These are phyloP conservation scores for Echeveria elegans DNA, from an alignment of 164 flowering plant genomes.

Conservation along the genomic window DNA sequence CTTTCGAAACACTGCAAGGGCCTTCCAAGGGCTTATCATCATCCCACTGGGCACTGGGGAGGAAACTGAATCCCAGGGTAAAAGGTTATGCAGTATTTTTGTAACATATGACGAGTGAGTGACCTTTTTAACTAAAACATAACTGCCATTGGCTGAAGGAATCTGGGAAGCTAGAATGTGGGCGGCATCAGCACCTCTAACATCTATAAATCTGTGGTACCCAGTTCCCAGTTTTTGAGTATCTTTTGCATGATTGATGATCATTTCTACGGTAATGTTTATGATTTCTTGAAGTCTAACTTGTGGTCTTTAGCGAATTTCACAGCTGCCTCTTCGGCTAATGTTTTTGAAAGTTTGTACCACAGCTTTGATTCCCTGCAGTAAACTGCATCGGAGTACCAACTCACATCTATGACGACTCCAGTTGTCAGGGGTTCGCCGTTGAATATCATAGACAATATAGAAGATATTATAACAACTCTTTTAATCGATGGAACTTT, in stretches of 20 bases:
- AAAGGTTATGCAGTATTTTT: constrained; percentile 20
- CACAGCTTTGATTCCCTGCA: constrained; percentile 31
- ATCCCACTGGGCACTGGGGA: constrained; percentile 19
- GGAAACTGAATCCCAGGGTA: constrained; percentile 23
- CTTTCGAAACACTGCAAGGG: constrained; percentile 19
- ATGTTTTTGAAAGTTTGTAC: constrained; percentile 59
- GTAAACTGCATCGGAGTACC: constrained; percentile 35
- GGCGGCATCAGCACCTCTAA: constrained; percentile 39
- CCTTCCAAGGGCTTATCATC: constrained; percentile 14
- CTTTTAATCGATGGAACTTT: constrained; percentile 33
- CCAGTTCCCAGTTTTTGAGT: constrained; percentile 2
- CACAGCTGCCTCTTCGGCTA: constrained; percentile 76
- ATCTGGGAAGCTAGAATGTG: constrained; percentile 37
- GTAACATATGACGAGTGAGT: constrained; percentile 12
- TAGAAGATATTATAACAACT: constrained; percentile 46
- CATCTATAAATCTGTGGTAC: constrained; percentile 24
- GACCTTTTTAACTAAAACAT: constrained; percentile 20
- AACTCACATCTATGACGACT: constrained; percentile 43
- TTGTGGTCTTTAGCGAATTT: constrained; percentile 52
- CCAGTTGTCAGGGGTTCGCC: constrained; percentile 32
- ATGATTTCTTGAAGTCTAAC: constrained; percentile 37
- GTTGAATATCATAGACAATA: constrained; percentile 32
- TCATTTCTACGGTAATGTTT: constrained; percentile 13
- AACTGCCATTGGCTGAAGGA: constrained; percentile 40
- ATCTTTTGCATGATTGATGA: constrained; percentile 24